Evolutionary conservation across 2,329 filamentous ascomycete species (phyloP), one percentile per base, ranked within the genome.

Genomic region (Penicillium thymicola): DNA sequence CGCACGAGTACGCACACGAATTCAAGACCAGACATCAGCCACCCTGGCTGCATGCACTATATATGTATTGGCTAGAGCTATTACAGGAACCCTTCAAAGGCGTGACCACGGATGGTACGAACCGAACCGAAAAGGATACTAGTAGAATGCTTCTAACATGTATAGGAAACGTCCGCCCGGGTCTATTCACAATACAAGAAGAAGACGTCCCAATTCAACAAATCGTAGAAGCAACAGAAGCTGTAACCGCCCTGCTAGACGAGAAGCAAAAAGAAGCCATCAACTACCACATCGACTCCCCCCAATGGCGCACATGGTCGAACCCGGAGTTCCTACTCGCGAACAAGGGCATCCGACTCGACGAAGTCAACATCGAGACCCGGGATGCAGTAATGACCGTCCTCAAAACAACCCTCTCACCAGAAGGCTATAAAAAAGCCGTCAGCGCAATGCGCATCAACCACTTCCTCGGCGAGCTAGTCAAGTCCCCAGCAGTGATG

Each of bases 291-390:
- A 80, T 91, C 60, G 85, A 89, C 73, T 85, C 85, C 1, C 83
- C 83, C 2, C 85, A 89, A 67, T 91, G 88, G 87, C 83, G 88
- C 46, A 84, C 86, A 11, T 85, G 82, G 82, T 83, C 80, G 7
- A 92, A 92, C 68, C 89, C 89, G 0, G 89, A 92, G 68, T 89
- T 91, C 62, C 77, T 90, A 0, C 75, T 91, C 14, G 82, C 82
- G 52, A 75, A 86, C 70, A 88, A 89, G 69, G 89, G 89, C 5
- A 70, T 92, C 2, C 83, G 89, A 1, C 81, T 91, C 0, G 89
- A 92, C 63, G 86, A 89, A 64, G 58, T 86, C 27, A 75, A 67
- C 1, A 57, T 73, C 0, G 48, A 75, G 0, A 69, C 81, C 21
- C 78, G 81, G 3, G 70, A 76, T 23, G 73, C 79, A 27, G 80